Base-by-base conservation (phyloP, 176 grass and related monocot genomes). In the Tillandsia leiboldiana region DNA sequence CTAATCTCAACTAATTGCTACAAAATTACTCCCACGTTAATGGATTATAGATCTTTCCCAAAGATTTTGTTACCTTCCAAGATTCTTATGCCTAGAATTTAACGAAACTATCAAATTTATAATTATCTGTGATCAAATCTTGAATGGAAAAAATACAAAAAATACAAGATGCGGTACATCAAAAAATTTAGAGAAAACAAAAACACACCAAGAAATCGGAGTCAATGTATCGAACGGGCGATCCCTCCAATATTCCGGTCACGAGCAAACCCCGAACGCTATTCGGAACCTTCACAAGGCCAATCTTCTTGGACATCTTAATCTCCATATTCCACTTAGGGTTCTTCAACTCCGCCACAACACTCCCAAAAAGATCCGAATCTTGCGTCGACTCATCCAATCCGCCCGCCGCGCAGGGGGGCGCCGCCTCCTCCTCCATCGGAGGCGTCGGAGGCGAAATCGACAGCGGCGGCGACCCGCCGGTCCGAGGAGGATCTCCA, bases 191-290 rank as follows among this genome's bases (percentile, higher is more conserved):
- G 33, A 42, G 33, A 42, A 42, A 42, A 42, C 33, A 42, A 42
- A 42, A 18, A 10, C 23, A 57, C 67, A 99, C 94, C 89, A 84
- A 93, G 29, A 74, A 77, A 73, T 81, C 93, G 51, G 23, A 82
- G 68, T 78, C 70, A 67, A 84, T 76, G 75, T 97, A 97, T 71
- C 90, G 83, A 75, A 97, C 93, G 26, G 81, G 88, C 23, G 87
- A 84, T 24, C 86, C 93, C 51, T 97, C 86, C 15, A 97, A 89
- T 82, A 97, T 68, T 58, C 89, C 83, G 11, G 93, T 97, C 75
- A 79, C 67, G 1, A 96, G 81, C 68, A 96, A 80, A 17, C 90
- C 86, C 78, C 69, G 87, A 63, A 92, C 78, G 24, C 86, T 97
- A 22, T 27, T 63, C 33, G 89, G 93, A 51, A 85, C 66, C 82